Base-by-base conservation (phyloP, 371 early-diverging fungal species). In the Coemansia sp. region DNA sequence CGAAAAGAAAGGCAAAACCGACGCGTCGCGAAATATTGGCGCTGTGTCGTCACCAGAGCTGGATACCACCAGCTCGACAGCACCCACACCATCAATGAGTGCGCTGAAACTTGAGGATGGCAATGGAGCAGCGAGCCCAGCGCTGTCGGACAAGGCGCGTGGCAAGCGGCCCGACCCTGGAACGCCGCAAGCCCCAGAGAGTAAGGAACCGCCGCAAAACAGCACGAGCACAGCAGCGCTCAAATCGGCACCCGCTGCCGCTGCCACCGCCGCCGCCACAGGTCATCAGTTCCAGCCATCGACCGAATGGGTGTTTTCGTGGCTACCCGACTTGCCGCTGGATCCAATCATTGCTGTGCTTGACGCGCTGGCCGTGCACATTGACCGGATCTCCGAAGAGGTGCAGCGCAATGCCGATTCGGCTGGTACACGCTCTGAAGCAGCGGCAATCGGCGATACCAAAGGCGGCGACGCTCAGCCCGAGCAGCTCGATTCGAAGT, bases 301-400 rank as follows among this genome's bases (percentile, higher is more conserved):
- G 1, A 36, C 60, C 33, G 74, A 79, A 65, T 71, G 81, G 81
- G 48, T 88, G 82, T 65, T 67, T 66, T 55, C 79, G 42, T 92
- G 91, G 91, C 82, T 85, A 34, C 65, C 80, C 0, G 81, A 85
- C 33, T 72, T 94, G 33, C 90, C 89, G 6, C 74, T 94, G 7
- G 76, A 75, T n/a, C 82, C 86, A 5, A 63, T 91, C 6, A 65
- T 88, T 12, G 72, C 79, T 9, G 75, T 91, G 20, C 66, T 88
- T 6, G 83, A 85, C 16, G 61, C 82, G 11, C 69, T 90, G 11
- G 81, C 84, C 2, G 89, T 85, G 1, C 83, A 81, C 39, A 83
- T 92, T 12, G 88, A 91, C 68, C 76, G 77, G 14, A 56, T 66
- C 26, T n/a, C 55, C 5, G 57, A 61, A 14, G 45, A 59, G 30